Percentiles rank a stretch among this genome's conserved stretches.
Conservation (phyloP, 2,329 filamentous ascomycete genomes). For the Juglanconis sp. region DNA sequence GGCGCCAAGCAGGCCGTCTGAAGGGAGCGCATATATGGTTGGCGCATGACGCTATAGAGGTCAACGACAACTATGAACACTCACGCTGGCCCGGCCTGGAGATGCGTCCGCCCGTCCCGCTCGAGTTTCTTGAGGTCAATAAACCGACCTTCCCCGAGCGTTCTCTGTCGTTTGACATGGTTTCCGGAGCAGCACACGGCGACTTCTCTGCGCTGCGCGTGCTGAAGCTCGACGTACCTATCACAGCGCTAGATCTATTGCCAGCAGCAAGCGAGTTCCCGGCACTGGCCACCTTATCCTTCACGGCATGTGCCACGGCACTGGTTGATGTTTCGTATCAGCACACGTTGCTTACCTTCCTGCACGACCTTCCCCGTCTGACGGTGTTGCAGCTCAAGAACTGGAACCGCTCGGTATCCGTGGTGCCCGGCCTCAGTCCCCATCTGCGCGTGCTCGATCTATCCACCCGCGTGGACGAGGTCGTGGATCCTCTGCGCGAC, state of each 20-base stretch:
- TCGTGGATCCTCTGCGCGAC: not conserved
- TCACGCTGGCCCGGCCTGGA: not conserved
- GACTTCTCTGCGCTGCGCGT: slow-evolving; percentile 9
- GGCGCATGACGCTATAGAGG: not conserved
- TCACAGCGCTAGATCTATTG: not conserved
- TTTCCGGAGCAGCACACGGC: not conserved
- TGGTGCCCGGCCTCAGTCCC: not conserved
- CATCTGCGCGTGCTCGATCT: not conserved
- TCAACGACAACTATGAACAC: not conserved
- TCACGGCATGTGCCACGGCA: not conserved
- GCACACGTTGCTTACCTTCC: not conserved
- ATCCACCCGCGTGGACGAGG: not conserved
- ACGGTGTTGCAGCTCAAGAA: not conserved
- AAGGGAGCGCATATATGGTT: not conserved
- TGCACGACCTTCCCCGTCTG: not conserved
- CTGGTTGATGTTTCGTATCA: not conserved
- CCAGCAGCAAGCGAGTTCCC: slow-evolving; percentile 3
- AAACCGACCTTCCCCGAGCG: not conserved
- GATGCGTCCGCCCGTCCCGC: not conserved
- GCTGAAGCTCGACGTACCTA: slow-evolving; percentile 1
- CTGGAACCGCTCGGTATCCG: slow-evolving; percentile 1
- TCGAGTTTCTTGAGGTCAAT: not conserved
- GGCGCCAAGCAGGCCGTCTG: not conserved
- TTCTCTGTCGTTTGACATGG: not conserved
- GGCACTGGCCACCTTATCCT: not conserved